phyloP scores from a whole-genome alignment of 129 eudicot genomes.

The Oenanthe sinensis region DNA sequence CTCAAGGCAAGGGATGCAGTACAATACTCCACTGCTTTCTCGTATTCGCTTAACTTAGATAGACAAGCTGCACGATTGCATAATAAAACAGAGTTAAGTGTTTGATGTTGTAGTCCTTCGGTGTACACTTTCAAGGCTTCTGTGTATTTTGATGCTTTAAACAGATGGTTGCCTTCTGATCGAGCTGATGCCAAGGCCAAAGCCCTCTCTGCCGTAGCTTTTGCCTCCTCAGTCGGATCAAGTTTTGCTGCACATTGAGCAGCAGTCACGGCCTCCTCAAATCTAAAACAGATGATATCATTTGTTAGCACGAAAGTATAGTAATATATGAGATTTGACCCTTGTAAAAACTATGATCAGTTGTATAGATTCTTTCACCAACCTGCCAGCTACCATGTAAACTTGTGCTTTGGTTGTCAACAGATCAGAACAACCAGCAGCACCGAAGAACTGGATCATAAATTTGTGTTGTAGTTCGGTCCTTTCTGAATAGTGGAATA shows the following conservation, averaged over 20 bases:
- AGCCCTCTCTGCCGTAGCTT: slow-evolving; percentile 30
- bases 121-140: slow-evolving; percentile 54
- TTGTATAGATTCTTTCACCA: neutral
- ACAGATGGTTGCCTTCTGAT: slow-evolving; percentile 51
- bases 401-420: slow-evolving; percentile 42
- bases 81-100: slow-evolving; percentile 54
- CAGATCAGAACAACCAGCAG: slow-evolving; percentile 26
- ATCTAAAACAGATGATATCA: slow-evolving; percentile 25
- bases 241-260: slow-evolving; percentile 47
- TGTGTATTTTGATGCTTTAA: slow-evolving; percentile 37
- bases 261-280: slow-evolving; percentile 68
- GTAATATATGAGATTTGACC: neutral
- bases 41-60: slow-evolving; percentile 54
- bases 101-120: slow-evolving; percentile 62
- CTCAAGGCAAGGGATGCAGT: slow-evolving; percentile 43
- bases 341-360: neutral
- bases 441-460: slow-evolving; percentile 42
- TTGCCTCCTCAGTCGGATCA: slow-evolving; percentile 34
- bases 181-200: slow-evolving; percentile 50
- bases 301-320: neutral
- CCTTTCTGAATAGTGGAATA: slow-evolving; percentile 30
- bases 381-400: slow-evolving; percentile 70
- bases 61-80: slow-evolving; percentile 87
- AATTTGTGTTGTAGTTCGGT: slow-evolving; percentile 33
- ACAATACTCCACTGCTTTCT: slow-evolving; percentile 68